Conservation (phyloP, 2,329 filamentous ascomycete species). For the Coniella vitis region DNA sequence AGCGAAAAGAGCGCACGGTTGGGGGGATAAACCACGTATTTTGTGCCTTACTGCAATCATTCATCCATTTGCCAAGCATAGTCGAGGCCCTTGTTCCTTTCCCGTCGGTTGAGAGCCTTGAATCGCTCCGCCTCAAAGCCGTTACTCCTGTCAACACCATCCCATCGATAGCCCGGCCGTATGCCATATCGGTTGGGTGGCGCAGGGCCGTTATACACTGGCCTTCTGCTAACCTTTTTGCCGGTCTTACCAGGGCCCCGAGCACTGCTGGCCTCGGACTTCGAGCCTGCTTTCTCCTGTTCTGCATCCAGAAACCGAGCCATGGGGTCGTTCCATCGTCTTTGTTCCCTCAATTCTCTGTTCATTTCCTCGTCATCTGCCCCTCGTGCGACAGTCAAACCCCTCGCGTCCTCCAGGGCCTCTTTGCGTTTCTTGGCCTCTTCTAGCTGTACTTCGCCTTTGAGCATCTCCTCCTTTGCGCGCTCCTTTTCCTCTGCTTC, state of each 20-base stretch:
- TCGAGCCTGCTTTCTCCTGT: constrained; percentile 20
- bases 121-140: constrained; percentile 94
- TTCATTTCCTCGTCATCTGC: constrained; percentile 88
- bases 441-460: constrained; percentile 72
- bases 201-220: constrained; percentile 70
- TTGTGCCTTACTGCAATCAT: too few relatives aligned
- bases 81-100: constrained; percentile 70
- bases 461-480: constrained; percentile 61
- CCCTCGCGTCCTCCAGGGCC: constrained; percentile 70
- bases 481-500: constrained; percentile 68
- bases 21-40: too few relatives aligned
- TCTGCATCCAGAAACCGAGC: constrained; percentile 63
- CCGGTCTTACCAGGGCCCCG: constrained; percentile 20
- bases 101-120: constrained; percentile 71
- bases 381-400: constrained; percentile 70
- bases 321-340: constrained; percentile 93
- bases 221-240: constrained; percentile 36
- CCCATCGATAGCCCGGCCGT: constrained; percentile 86
- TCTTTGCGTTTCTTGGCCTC: constrained; percentile 59
- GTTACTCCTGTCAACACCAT: constrained; percentile 89
- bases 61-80: constrained; percentile 98
- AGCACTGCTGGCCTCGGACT: constrained; percentile 13
- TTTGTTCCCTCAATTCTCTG: constrained; percentile 65
- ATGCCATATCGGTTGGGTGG: constrained; percentile 93
- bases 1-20: too few relatives aligned